Conservation (phyloP, 352 stramenopile genomes). For the Phytophthora citricola region DNA sequence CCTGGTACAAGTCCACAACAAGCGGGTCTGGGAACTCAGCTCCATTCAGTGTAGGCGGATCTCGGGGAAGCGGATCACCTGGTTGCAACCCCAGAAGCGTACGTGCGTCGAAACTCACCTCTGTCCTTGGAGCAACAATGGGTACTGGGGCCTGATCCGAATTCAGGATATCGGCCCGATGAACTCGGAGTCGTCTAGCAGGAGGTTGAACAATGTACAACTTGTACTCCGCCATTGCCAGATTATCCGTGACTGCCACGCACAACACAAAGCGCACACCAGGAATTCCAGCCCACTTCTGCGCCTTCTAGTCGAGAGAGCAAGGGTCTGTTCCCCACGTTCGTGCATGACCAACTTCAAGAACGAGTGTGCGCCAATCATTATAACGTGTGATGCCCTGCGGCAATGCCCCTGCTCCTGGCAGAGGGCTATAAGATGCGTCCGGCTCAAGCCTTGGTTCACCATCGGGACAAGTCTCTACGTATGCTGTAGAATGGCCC, state of each 20-base stretch:
- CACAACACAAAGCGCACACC: constrained; percentile 10
- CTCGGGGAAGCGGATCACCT: not conserved
- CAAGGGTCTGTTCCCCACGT: not conserved
- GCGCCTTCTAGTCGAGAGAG: constrained; percentile 7
- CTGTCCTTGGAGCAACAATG: not conserved
- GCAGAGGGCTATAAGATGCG: no score
- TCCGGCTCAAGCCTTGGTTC: no score
- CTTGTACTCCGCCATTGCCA: not conserved
- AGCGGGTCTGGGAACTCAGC: not conserved
- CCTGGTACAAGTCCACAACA: not conserved
- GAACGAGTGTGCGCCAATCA: constrained; percentile 1
- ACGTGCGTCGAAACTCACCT: not conserved
- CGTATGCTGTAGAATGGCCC: no score
- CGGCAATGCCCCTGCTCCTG: not conserved
- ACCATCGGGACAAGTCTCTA: no score
- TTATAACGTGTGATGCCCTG: not conserved
- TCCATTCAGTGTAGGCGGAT: not conserved
- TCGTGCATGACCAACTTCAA: not conserved
- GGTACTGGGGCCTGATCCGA: not conserved
- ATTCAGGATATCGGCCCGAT: no score
- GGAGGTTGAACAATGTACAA: not conserved
- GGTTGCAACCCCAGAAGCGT: not conserved
- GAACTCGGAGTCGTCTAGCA: no score
- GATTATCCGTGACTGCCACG: not conserved
- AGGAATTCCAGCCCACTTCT: not conserved